Conservation (phyloP, 2,329 filamentous ascomycete species). For the Coleophoma eucalyptorum region DNA sequence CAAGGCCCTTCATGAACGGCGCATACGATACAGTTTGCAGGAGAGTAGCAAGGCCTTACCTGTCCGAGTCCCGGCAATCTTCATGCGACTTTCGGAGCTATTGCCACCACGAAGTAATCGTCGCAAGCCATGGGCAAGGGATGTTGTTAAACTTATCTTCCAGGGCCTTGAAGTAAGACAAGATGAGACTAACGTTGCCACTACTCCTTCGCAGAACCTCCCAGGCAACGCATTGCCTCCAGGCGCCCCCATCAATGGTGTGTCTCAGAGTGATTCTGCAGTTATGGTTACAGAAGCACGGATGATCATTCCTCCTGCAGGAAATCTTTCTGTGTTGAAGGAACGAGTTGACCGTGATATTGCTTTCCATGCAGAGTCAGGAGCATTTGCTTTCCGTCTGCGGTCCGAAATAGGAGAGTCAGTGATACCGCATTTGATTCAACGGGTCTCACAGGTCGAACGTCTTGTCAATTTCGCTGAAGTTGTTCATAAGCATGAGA, state of each 20-base stretch:
- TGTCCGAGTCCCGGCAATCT: slow-evolving; percentile 24
- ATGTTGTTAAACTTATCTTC: slow-evolving; percentile 57
- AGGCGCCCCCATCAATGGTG: neutral
- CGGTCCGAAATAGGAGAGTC: slow-evolving; percentile 24
- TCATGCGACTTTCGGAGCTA: slow-evolving; percentile 20
- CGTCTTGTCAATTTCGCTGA: slow-evolving; percentile 68
- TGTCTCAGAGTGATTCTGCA: slow-evolving; percentile 12
- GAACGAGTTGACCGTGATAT: slow-evolving; percentile 26
- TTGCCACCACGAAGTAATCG: slow-evolving; percentile 17
- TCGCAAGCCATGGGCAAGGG: slow-evolving; percentile 48
- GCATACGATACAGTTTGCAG: slow-evolving; percentile 19
- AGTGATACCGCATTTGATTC: slow-evolving; percentile 21
- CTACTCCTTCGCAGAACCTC: neutral
- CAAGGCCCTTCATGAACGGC: slow-evolving; percentile 25
- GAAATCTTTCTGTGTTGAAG: slow-evolving; percentile 18
- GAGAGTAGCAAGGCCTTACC: slow-evolving; percentile 19
- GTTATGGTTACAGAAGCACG: slow-evolving; percentile 26
- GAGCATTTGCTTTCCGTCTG: slow-evolving; percentile 26
- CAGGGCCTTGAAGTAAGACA: slow-evolving; percentile 25
- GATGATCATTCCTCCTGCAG: slow-evolving; percentile 21
- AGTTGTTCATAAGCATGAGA: slow-evolving; percentile 54
- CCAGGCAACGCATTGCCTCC: neutral
- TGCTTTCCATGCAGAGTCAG: slow-evolving; percentile 22
- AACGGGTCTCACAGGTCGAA: slow-evolving; percentile 51
- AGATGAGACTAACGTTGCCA: neutral